Percentiles rank a stretch among this genome's conserved stretches.
Evolutionary conservation across 148 eudicot species (phyloP).

Genomic region (Polygonum aviculare): DNA sequence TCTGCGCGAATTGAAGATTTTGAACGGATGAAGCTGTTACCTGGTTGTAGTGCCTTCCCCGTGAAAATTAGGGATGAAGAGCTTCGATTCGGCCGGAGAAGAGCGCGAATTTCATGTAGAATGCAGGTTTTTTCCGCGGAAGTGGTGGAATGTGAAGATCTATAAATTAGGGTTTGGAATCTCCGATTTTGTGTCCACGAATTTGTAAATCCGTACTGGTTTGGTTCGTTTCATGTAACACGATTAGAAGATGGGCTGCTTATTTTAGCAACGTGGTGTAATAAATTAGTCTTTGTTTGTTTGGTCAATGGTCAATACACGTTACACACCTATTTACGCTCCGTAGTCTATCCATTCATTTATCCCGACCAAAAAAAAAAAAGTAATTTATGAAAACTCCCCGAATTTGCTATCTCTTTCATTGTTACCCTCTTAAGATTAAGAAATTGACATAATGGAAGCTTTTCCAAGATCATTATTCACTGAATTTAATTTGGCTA

Average conservation of each 20-base stretch:
- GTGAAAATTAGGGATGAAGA: background rate
- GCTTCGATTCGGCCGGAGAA: background rate
- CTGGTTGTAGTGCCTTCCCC: background rate
- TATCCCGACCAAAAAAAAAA: no score
- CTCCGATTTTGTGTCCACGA: background rate
- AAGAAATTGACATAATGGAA: no score
- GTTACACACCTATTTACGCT: no score
- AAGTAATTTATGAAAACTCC: no score
- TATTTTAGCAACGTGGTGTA: background rate
- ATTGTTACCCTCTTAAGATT: no score
- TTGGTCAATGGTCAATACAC: no score
- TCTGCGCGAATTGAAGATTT: background rate
- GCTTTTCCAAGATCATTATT: background rate
- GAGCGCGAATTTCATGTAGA: background rate
- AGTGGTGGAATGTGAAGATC: background rate
- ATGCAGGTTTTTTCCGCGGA: background rate
- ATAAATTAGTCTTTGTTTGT: background rate
- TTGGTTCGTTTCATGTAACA: background rate
- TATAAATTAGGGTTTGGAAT: conserved; percentile 3
- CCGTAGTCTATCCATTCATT: no score
- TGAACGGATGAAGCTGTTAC: background rate
- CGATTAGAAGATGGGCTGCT: conserved; percentile 2
- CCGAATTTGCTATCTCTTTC: no score
- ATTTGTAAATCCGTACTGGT: background rate
- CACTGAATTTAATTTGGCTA: conserved; percentile 3